Evolutionary conservation across 805 yeast species (phyloP).

Genomic region (Saturnispora kantuleensis): DNA sequence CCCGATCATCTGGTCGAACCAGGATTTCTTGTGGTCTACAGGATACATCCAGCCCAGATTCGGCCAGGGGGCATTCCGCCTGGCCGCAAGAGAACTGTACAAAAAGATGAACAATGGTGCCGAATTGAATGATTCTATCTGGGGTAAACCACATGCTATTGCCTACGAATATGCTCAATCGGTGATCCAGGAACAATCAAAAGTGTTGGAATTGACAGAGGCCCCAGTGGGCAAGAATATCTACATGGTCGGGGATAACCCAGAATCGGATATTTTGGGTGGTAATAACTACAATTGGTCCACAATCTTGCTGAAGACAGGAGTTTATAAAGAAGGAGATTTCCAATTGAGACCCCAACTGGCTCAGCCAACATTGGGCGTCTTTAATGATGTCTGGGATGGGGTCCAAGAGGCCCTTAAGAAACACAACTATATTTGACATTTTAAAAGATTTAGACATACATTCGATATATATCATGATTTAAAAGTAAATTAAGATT

Average conservation of each 20-base stretch:
- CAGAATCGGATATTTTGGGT: conserved; percentile 84
- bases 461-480: background rate
- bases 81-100: conserved; percentile 52
- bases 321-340: conserved; percentile 67
- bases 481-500: background rate
- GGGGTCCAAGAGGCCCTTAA: conserved; percentile 28
- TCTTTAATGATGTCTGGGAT: conserved; percentile 37
- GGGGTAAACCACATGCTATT: conserved; percentile 74
- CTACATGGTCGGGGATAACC: conserved; percentile 96
- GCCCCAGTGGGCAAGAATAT: conserved; percentile 47
- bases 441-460: no score
- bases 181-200: conserved; percentile 40
- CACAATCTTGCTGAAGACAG: conserved; percentile 73
- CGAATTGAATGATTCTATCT: conserved; percentile 40
- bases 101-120: conserved; percentile 27
- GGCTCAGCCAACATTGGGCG: conserved; percentile 40
- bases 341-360: conserved; percentile 21
- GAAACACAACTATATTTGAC: conserved; percentile 8
- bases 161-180: conserved; percentile 78
- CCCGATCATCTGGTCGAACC: conserved; percentile 67
- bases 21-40: conserved; percentile 86
- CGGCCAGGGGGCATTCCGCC: conserved; percentile 85
- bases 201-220: conserved; percentile 9
- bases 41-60: conserved; percentile 67
- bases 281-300: conserved; percentile 87